These are phyloP conservation scores for Besnoitia besnoiti DNA, from an alignment of 169 alveolate genomes.

Conservation along the genomic window DNA sequence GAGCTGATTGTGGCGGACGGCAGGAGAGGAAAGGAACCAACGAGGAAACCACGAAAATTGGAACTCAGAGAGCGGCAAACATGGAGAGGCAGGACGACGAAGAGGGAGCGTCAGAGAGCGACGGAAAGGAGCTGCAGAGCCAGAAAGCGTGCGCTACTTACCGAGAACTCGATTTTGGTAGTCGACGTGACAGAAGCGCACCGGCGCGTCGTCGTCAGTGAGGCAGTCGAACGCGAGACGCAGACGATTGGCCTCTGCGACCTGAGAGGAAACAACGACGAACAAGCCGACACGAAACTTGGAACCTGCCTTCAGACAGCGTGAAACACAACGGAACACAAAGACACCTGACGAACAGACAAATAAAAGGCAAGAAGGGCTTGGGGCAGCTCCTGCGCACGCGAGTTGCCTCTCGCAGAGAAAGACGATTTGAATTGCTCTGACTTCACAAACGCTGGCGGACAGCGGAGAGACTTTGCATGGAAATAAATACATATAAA, in stretches of 20 bases:
- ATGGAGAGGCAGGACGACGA: neutral
- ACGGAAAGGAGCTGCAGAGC: neutral
- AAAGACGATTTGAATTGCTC: too few relatives aligned
- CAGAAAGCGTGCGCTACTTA: neutral
- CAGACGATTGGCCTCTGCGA: conserved; percentile 4
- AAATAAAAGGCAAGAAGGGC: too few relatives aligned
- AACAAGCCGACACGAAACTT: neutral
- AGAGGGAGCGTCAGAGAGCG: neutral
- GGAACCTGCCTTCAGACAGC: too few relatives aligned
- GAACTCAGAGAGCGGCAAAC: neutral
- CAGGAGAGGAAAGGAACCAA: too few relatives aligned
- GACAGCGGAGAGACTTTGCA: too few relatives aligned
- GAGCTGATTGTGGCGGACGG: too few relatives aligned
- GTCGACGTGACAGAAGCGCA: conserved; percentile 11
- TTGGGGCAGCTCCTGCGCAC: too few relatives aligned
- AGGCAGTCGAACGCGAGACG: neutral
- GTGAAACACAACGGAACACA: too few relatives aligned
- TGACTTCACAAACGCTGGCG: too few relatives aligned
- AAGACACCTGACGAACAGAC: too few relatives aligned
- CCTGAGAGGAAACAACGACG: neutral
- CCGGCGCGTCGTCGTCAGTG: neutral
- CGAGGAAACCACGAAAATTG: neutral
- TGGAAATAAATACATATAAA: too few relatives aligned
- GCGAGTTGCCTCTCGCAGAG: too few relatives aligned
- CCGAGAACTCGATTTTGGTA: neutral